A percentile compares a stretch with the other conserved stretches of the same genome.
These are phyloP conservation scores for Cubamyces sp. DNA, from an alignment of 768 basidiomycete genomes.

Conservation along the genomic window DNA sequence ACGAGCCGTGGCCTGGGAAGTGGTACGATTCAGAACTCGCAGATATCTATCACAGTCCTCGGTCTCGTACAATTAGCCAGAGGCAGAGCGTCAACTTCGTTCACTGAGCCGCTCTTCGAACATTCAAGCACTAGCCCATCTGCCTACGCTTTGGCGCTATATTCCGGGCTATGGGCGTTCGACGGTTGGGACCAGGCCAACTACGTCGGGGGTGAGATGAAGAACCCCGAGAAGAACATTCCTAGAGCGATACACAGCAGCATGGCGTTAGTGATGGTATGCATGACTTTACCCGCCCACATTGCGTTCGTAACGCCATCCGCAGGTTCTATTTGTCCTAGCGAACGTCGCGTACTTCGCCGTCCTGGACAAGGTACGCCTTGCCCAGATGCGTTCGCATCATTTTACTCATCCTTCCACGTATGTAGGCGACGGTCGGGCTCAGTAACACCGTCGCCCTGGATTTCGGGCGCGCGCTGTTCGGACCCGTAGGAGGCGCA, in stretches of 20 bases:
- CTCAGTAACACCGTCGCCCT: slow-evolving; percentile 85
- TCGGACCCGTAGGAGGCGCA: slow-evolving; percentile 85
- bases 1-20: too few relatives aligned
- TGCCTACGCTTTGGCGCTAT: slow-evolving; percentile 89
- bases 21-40: slow-evolving; percentile 22
- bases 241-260: slow-evolving; percentile 90
- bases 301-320: background rate
- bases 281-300: slow-evolving; percentile 29
- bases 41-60: slow-evolving; percentile 75
- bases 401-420: background rate
- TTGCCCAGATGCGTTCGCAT: background rate
- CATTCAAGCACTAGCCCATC: slow-evolving; percentile 80
- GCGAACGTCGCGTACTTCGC: slow-evolving; percentile 92
- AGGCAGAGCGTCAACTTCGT: slow-evolving; percentile 70
- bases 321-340: slow-evolving; percentile 72
- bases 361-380: slow-evolving; percentile 78
- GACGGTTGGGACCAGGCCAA: slow-evolving; percentile 97
- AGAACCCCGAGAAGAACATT: slow-evolving; percentile 80
- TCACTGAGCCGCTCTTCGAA: slow-evolving; percentile 69
- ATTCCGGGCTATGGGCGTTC: slow-evolving; percentile 94
- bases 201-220: slow-evolving; percentile 90
- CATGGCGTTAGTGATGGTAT: slow-evolving; percentile 79
- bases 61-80: slow-evolving; percentile 78
- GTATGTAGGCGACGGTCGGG: slow-evolving; percentile 60
- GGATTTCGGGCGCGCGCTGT: slow-evolving; percentile 88